phyloP scores from a whole-genome alignment of 1,284 basidiomycete species.

The Microbotryum saponariae region DNA sequence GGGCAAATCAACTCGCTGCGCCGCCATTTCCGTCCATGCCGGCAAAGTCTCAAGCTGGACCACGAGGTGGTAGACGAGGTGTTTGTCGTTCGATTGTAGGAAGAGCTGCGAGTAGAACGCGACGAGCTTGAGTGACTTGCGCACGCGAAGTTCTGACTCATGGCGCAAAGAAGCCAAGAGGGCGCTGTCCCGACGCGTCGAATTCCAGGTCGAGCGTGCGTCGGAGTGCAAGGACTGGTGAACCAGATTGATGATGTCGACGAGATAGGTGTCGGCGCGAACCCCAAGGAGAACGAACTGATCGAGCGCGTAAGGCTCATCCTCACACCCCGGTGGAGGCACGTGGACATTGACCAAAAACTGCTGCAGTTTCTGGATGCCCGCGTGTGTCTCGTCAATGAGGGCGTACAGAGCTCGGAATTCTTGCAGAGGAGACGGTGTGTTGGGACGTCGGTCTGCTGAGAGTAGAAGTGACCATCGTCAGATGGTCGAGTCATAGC shows the following conservation, averaged over 20 bases:
- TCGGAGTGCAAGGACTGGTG: conserved; percentile 14
- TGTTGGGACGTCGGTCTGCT: conserved; percentile 14
- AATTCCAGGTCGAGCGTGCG: conserved; percentile 4
- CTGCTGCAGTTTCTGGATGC: conserved; percentile 24
- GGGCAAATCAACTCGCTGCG: conserved; percentile 10
- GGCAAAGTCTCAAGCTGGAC: conserved; percentile 22
- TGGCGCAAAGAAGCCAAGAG: conserved; percentile 12
- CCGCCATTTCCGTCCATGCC: conserved; percentile 16
- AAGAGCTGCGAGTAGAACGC: conserved; percentile 31
- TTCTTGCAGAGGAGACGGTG: conserved; percentile 12
- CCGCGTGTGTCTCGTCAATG: conserved; percentile 24
- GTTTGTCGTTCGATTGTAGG: conserved; percentile 25
- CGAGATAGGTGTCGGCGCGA: conserved; percentile 20
- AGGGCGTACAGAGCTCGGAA: conserved; percentile 19
- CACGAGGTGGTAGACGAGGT: conserved; percentile 29
- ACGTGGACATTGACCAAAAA: conserved; percentile 22
- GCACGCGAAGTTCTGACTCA: conserved; percentile 21
- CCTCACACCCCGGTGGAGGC: conserved; percentile 4
- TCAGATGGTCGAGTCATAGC: neutral
- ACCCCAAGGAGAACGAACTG: conserved; percentile 28
- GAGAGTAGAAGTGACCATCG: neutral
- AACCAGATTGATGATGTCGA: conserved; percentile 23
- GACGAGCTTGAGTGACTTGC: conserved; percentile 27
- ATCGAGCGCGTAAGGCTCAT: conserved; percentile 20
- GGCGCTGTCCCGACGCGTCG: conserved; percentile 8